Conservation (phyloP, 257 asterid species). For the Euphrasia confusa region DNA sequence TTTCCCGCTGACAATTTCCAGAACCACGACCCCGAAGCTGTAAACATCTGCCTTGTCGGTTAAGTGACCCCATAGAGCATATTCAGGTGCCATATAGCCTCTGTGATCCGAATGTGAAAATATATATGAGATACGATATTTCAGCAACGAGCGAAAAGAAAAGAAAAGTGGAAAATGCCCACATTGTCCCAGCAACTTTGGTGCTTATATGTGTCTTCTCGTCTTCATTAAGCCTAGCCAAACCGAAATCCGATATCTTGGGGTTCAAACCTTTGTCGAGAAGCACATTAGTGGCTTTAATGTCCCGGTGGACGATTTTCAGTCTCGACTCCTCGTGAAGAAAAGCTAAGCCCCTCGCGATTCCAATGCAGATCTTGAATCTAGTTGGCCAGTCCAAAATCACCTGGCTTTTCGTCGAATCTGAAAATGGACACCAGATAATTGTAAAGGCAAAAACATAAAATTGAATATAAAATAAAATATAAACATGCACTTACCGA, state of each 20-base stretch:
- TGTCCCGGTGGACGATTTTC: conserved; percentile 91
- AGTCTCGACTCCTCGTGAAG: conserved; percentile 81
- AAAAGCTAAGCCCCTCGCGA: conserved; percentile 78
- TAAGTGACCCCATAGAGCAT: conserved; percentile 89
- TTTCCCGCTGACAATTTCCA: conserved; percentile 81
- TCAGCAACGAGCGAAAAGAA: neutral
- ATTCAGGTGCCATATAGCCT: conserved; percentile 98
- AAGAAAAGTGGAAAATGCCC: conserved; percentile 23
- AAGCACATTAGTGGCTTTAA: conserved; percentile 81
- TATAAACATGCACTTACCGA: conserved; percentile 33
- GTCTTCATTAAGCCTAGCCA: conserved; percentile 83
- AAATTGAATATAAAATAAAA: too few relatives aligned
- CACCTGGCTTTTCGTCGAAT: conserved; percentile 47
- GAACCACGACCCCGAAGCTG: conserved; percentile 74
- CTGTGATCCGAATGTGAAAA: conserved; percentile 34
- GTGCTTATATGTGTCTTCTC: conserved; percentile 89
- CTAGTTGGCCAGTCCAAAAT: conserved; percentile 79
- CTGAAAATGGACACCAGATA: conserved; percentile 20
- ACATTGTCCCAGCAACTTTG: conserved; percentile 90
- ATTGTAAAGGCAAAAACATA: too few relatives aligned
- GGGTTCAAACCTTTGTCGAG: conserved; percentile 73
- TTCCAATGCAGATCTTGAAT: conserved; percentile 69
- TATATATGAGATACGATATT: neutral
- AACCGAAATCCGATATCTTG: conserved; percentile 86
- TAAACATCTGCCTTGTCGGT: conserved; percentile 86